A percentile compares a stretch with the other conserved stretches of the same genome.
Conservation (phyloP, 331 rosid species). For the Quercus lobata region DNA sequence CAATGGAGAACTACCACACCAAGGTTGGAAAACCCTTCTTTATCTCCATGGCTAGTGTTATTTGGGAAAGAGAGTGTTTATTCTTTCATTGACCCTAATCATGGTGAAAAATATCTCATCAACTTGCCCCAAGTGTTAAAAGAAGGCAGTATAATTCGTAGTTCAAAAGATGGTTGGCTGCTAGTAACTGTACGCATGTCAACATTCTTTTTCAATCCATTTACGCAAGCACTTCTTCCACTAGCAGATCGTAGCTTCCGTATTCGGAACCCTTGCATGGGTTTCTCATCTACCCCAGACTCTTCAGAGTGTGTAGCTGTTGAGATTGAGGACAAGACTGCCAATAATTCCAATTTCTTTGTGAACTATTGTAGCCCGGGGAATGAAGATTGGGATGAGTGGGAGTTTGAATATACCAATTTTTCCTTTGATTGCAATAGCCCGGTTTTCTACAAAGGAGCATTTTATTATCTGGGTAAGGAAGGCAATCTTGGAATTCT, state of each 20-base stretch:
- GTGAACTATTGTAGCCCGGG: neutral
- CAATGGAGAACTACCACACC: too few relatives aligned
- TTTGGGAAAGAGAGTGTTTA: neutral
- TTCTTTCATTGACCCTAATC: neutral
- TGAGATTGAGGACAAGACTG: neutral
- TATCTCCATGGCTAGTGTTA: neutral
- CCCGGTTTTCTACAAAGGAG: neutral
- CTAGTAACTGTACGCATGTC: neutral
- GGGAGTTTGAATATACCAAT: too few relatives aligned
- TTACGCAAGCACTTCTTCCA: neutral
- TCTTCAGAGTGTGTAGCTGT: neutral
- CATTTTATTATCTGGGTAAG: neutral
- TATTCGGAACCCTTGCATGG: neutral
- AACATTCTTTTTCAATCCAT: neutral
- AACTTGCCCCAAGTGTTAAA: too few relatives aligned
- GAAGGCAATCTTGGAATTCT: neutral
- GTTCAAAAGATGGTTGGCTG: constrained; percentile 2
- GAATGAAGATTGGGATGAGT: neutral
- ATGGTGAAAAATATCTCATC: too few relatives aligned
- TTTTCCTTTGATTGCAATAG: neutral
- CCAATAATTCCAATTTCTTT: too few relatives aligned
- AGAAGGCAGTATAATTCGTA: neutral
- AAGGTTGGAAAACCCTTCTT: too few relatives aligned
- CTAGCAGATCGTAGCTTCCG: neutral
- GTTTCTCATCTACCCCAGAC: neutral